Conservation (phyloP, 2,329 filamentous ascomycete genomes). For the Paecilomyces fulvus region DNA sequence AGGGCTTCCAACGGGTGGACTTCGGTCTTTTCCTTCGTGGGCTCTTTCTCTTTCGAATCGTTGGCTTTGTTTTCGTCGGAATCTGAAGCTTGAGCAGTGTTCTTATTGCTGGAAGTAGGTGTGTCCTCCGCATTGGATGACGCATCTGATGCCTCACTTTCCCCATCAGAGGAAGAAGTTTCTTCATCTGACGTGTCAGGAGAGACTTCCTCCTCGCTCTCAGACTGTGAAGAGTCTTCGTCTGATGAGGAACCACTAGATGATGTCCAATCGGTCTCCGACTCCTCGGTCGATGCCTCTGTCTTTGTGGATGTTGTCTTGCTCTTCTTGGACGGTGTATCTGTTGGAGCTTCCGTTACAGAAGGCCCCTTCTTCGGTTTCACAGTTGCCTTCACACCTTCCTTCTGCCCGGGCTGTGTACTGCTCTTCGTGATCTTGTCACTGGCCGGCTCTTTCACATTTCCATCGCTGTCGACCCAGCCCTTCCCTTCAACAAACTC, state of each 20-base stretch:
- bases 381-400: constrained; percentile 22
- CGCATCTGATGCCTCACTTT: neutral
- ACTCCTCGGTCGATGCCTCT: constrained; percentile 12
- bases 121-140: neutral
- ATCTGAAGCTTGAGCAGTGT: constrained; percentile 6
- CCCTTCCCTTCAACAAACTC: constrained; percentile 77
- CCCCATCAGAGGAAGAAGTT: constrained; percentile 15
- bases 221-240: constrained; percentile 16
- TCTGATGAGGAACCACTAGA: constrained; percentile 25
- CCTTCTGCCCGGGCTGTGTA: constrained; percentile 21
- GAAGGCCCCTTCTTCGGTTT: constrained; percentile 8
- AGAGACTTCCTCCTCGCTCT: constrained; percentile 17
- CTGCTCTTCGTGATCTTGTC: constrained; percentile 21
- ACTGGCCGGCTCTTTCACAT: constrained; percentile 48
- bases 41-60: constrained; percentile 12
- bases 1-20: constrained; percentile 86
- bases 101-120: constrained; percentile 2
- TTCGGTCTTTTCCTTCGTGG: constrained; percentile 47
- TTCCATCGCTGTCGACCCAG: constrained; percentile 75
- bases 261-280: constrained; percentile 26
- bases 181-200: constrained; percentile 18
- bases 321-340: constrained; percentile 6
- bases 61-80: constrained; percentile 27
- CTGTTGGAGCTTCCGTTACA: constrained; percentile 2
- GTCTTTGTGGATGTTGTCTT: constrained; percentile 7